These are phyloP conservation scores for Elsinoe necatrix DNA, from an alignment of 2,329 filamentous ascomycete species.

Conservation along the genomic window DNA sequence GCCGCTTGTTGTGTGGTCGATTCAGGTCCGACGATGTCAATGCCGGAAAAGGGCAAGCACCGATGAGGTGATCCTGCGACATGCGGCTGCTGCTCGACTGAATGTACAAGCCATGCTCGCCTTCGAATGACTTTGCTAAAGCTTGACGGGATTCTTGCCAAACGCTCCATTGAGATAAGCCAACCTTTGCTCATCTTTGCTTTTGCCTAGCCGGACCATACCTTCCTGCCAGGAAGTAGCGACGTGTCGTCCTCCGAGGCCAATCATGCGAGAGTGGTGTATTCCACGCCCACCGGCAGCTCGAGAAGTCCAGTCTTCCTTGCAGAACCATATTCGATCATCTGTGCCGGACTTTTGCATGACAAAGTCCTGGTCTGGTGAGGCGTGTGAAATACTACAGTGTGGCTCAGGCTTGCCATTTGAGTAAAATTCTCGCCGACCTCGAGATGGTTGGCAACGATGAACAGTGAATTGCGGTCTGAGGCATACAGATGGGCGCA, in stretches of 20 bases:
- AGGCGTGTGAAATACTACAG: constrained; percentile 41
- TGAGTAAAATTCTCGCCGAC: constrained; percentile 32
- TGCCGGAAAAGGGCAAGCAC: too few species aligned
- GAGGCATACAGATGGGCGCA: constrained; percentile 51
- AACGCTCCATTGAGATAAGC: constrained; percentile 2
- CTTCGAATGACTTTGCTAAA: too few species aligned
- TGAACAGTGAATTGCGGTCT: constrained; percentile 47
- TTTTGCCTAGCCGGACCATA: constrained; percentile 31
- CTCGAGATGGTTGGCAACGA: constrained; percentile 44
- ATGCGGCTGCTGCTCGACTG: too few species aligned
- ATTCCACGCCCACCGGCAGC: constrained; percentile 38
- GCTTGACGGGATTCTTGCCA: constrained; percentile 1
- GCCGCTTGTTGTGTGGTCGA: too few species aligned
- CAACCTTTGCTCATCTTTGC: constrained; percentile 16
- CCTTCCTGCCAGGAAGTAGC: constrained; percentile 45
- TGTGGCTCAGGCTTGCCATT: constrained; percentile 43
- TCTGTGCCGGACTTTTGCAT: constrained; percentile 30
- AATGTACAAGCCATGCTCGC: too few species aligned
- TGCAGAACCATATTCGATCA: constrained; percentile 39
- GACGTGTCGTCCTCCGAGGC: constrained; percentile 35
- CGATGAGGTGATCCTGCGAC: too few species aligned
- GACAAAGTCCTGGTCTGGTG: constrained; percentile 31
- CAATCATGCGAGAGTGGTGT: constrained; percentile 42
- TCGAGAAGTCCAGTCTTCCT: constrained; percentile 41
- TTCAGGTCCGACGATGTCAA: too few species aligned